A percentile compares a stretch with the other conserved stretches of the same genome.
phyloP scores from a whole-genome alignment of 805 yeast species.

The Nakazawaea peltata region DNA sequence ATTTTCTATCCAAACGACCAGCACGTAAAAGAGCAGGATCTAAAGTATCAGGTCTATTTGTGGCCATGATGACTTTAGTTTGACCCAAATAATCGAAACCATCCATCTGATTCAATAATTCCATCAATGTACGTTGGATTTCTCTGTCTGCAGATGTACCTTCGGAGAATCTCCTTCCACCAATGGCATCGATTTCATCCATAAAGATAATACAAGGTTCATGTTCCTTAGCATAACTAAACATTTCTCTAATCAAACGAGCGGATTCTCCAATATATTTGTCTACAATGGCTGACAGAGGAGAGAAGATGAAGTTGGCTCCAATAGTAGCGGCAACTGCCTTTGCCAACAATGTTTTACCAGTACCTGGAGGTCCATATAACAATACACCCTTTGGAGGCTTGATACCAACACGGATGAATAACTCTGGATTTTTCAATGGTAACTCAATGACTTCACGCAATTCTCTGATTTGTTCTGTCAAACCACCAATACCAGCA shows the following conservation, averaged over 20 bases:
- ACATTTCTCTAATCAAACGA: slow-evolving; percentile 94
- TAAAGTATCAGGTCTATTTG: slow-evolving; percentile 97
- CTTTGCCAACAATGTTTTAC: slow-evolving; percentile 91
- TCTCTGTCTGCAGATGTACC: slow-evolving; percentile 99
- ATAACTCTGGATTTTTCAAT: slow-evolving; percentile 92
- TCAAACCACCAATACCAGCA: slow-evolving; percentile 92
- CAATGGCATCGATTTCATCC: slow-evolving; percentile 99
- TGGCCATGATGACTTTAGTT: slow-evolving; percentile 97
- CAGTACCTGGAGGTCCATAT: slow-evolving; percentile 99
- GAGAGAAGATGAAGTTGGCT: slow-evolving; percentile 95
- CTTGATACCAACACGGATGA: slow-evolving; percentile 91
- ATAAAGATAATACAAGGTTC: slow-evolving; percentile 97
- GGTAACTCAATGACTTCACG: slow-evolving; percentile 98
- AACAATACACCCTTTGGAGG: slow-evolving; percentile 98
- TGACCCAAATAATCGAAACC: slow-evolving; percentile 96
- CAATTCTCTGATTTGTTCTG: slow-evolving; percentile 91
- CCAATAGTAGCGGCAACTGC: slow-evolving; percentile 99
- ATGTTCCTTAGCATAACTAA: slow-evolving; percentile 94
- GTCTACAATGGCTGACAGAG: slow-evolving; percentile 96
- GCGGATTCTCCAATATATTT: slow-evolving; percentile 98
- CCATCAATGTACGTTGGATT: slow-evolving; percentile 97
- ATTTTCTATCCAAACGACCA: slow-evolving; percentile 93
- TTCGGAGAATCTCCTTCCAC: slow-evolving; percentile 95
- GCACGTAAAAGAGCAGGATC: slow-evolving; percentile 98
- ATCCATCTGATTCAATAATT: slow-evolving; percentile 94